Base-by-base conservation (phyloP, 805 yeast genomes). In the Hanseniaspora meyeri region DNA sequence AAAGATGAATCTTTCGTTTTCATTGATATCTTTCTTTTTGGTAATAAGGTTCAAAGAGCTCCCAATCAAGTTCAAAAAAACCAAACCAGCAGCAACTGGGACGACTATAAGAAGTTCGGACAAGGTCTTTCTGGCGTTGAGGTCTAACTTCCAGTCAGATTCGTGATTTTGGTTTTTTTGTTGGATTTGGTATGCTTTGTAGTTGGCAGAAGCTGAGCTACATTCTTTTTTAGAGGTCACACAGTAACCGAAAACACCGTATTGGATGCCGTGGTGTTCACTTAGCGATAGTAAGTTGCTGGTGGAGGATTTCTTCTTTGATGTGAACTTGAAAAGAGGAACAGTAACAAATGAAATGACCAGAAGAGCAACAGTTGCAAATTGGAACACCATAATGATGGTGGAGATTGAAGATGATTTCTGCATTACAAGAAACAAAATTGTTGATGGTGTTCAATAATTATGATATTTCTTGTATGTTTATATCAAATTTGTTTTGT, bases 231-330 rank as follows among this genome's bases (percentile, higher is more conserved):
- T 59, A 1, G 65, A 63, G 4, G 60, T 58, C 4, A 63, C 43
- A 64, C 93, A 85, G 64, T 76, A 79, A 2, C 93, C 93, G 64
- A 85, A 77, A 1, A 79, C 77, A 36, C 93, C 93, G 65, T 76
- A 85, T 2, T 72, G 69, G 60, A 70, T 69, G 43, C 67, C 65
- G 20, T 69, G 69, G 37, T 80, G 74, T 37, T 73, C 65, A 45
- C 55, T 50, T 29, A 56, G 24, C 6, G 57, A 53, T 27, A 53
- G 20, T 20, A 53, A 19, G 29, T 53, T 53, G 32, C 49, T 53
- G 20, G 57, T 53, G 32, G 50, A 36, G 5, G 7, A 82, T 82
- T 14, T 85, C 61, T 3, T 72, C 70, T 53, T 53, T 4, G 57
- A 46, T 48, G 85, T 73, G 7, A 73, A 63, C 2, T 68, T 59